A percentile compares a stretch with the other conserved stretches of the same genome.
Evolutionary conservation across 495 filamentous ascomycete genomes (phyloP).

Genomic region (Melanomma pulvis-pyrius): DNA sequence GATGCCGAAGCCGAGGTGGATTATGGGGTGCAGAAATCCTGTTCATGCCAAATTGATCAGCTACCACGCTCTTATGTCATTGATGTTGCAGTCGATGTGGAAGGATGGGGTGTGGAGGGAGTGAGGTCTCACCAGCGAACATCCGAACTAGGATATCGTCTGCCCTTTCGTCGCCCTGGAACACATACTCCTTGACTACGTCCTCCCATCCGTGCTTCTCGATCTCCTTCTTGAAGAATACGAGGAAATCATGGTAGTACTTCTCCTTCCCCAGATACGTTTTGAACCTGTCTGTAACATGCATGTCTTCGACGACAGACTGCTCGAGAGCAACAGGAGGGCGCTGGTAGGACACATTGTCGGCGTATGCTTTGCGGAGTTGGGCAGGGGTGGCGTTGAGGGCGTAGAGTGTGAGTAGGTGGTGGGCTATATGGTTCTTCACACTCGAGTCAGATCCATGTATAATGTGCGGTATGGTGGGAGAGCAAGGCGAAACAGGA

Average conservation of each 20-base stretch:
- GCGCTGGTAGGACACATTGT: slow-evolving; percentile 66
- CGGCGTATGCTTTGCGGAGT: slow-evolving; percentile 61
- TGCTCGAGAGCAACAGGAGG: slow-evolving; percentile 48
- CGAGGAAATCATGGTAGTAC: slow-evolving; percentile 69
- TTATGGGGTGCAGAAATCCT: not conserved
- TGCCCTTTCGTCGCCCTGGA: slow-evolving; percentile 61
- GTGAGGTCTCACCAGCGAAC: slow-evolving; percentile 55
- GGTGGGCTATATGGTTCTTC: slow-evolving; percentile 69
- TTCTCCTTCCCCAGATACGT: slow-evolving; percentile 55
- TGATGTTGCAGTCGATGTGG: not conserved
- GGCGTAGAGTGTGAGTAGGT: slow-evolving; percentile 73
- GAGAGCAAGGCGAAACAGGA: not conserved
- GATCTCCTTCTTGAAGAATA: slow-evolving; percentile 75
- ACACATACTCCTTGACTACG: slow-evolving; percentile 66
- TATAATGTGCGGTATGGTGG: not conserved
- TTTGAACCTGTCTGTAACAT: slow-evolving; percentile 55
- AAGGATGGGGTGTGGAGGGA: not conserved
- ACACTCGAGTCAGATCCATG: not conserved
- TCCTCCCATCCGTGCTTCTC: slow-evolving; percentile 59
- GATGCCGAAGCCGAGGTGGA: no score
- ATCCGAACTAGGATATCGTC: slow-evolving; percentile 64
- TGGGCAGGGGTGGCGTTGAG: slow-evolving; percentile 64
- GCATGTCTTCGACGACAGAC: slow-evolving; percentile 54
- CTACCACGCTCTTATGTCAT: not conserved
- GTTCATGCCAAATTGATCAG: not conserved